Conservation (phyloP, 257 asterid genomes). For the Avicennia marina region DNA sequence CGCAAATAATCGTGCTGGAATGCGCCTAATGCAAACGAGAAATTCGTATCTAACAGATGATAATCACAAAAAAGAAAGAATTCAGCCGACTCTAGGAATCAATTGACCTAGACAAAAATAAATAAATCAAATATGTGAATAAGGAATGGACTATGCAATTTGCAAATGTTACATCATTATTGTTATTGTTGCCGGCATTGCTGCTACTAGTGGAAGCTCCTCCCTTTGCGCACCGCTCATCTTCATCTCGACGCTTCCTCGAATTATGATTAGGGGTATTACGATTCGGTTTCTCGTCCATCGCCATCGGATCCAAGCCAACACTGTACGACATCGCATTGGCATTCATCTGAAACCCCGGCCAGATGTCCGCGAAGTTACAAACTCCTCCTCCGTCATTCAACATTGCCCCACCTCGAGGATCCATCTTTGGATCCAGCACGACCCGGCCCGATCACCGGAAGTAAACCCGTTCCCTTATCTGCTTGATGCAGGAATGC, state of each 20-base stretch:
- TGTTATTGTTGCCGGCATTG: constrained; percentile 12
- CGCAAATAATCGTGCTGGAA: no score
- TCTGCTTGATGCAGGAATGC: neutral
- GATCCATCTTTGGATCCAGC: constrained; percentile 25
- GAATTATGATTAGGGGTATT: constrained; percentile 11
- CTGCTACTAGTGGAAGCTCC: constrained; percentile 33
- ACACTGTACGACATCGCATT: constrained; percentile 27
- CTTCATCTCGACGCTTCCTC: constrained; percentile 28
- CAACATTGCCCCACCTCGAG: constrained; percentile 27
- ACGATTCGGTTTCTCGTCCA: constrained; percentile 21
- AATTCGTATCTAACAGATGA: no score
- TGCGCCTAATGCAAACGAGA: no score
- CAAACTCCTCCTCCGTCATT: constrained; percentile 24
- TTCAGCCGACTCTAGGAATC: no score
- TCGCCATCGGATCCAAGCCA: constrained; percentile 30
- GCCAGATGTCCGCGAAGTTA: constrained; percentile 43
- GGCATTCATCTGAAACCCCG: constrained; percentile 26
- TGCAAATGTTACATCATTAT: constrained; percentile 4
- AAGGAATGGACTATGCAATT: no score
- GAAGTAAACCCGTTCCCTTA: neutral
- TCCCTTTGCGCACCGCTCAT: constrained; percentile 20
- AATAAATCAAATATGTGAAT: no score
- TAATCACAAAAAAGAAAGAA: no score
- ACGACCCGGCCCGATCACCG: constrained; percentile 10
- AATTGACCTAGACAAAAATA: no score